Evolutionary conservation across 345 rosid genomes (phyloP).

Genomic region (Eucalyptus albens): DNA sequence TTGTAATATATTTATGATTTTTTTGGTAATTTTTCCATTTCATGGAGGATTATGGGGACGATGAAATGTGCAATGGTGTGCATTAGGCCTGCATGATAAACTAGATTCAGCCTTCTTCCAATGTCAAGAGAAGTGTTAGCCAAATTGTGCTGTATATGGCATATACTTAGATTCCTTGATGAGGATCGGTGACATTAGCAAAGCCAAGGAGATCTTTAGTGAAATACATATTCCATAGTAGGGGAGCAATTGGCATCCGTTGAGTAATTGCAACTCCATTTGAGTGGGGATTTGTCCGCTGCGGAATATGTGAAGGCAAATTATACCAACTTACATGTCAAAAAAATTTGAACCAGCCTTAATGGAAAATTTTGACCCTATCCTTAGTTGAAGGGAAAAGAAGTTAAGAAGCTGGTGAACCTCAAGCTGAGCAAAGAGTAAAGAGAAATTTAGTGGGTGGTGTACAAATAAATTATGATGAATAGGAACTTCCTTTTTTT

Average conservation of each 20-base stretch:
- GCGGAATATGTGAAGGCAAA: constrained; percentile 43
- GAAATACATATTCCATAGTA: constrained; percentile 22
- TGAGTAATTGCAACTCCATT: constrained; percentile 60
- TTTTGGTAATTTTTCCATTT: constrained; percentile 9
- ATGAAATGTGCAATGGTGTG: constrained; percentile 4
- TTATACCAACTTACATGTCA: constrained; percentile 56
- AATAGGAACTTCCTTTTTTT: neutral
- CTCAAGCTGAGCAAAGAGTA: constrained; percentile 67
- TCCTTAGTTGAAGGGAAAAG: constrained; percentile 41
- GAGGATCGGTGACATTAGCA: constrained; percentile 32
- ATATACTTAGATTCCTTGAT: constrained; percentile 64
- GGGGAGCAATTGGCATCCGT: constrained; percentile 34
- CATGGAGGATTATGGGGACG: constrained; percentile 73
- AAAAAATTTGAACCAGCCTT: constrained; percentile 40
- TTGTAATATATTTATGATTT: no score
- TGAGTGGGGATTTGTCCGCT: constrained; percentile 34
- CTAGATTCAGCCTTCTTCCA: neutral
- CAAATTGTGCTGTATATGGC: constrained; percentile 1
- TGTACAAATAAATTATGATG: constrained; percentile 46
- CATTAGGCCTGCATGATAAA: neutral
- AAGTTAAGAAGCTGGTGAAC: constrained; percentile 36
- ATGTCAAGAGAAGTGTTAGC: neutral
- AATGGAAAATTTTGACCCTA: constrained; percentile 49
- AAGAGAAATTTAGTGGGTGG: constrained; percentile 73
- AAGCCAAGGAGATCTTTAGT: constrained; percentile 52